phyloP scores from a whole-genome alignment of 345 rosid genomes.

The Atalantia buxifolia region DNA sequence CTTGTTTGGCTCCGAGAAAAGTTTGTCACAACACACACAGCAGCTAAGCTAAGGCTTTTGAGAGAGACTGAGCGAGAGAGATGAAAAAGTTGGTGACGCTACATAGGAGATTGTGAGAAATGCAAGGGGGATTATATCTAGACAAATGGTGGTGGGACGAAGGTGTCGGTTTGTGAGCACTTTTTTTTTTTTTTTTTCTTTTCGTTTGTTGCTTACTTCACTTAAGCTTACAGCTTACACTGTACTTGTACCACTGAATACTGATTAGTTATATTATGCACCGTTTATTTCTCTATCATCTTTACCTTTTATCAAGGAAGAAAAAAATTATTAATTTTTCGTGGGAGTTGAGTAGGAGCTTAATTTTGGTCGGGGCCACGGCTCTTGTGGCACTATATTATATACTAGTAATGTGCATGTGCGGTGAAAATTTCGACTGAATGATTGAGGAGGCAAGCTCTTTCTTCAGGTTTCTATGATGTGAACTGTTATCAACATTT shows the following conservation, averaged over 20 bases:
- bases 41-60: neutral
- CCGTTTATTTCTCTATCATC: neutral
- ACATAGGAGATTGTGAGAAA: neutral
- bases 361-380: neutral
- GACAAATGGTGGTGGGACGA: neutral
- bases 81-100: slow-evolving; percentile 6
- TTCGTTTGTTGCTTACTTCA: neutral
- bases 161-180: slow-evolving; percentile 8
- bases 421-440: neutral
- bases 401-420: neutral
- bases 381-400: too few species aligned
- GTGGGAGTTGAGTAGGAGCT: neutral
- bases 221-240: neutral
- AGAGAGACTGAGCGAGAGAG: slow-evolving; percentile 14
- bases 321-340: neutral
- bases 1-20: neutral
- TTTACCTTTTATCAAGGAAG: neutral
- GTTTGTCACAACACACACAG: neutral
- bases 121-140: neutral
- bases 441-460: neutral
- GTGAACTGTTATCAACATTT: neutral
- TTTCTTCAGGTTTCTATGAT: neutral
- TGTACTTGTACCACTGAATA: neutral
- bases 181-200: too few species aligned
- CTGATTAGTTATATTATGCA: too few species aligned